These are phyloP conservation scores for Salix viminalis DNA, from an alignment of 345 rosid species.

Conservation along the genomic window DNA sequence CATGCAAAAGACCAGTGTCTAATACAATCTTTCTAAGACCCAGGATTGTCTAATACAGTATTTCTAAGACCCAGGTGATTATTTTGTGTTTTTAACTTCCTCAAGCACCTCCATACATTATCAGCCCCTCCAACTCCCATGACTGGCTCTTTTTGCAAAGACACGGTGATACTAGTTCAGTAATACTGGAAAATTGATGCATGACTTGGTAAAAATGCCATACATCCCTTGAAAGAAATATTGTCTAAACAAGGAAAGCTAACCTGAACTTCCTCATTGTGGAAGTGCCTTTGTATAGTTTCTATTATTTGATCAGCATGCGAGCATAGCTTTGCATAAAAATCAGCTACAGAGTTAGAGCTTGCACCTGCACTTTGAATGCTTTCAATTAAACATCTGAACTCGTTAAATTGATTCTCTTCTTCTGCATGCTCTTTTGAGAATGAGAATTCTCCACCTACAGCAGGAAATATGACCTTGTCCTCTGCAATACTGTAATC, in stretches of 20 bases:
- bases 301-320: conserved; percentile 89
- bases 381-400: conserved; percentile 72
- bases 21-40: not conserved
- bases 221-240: conserved; percentile 1
- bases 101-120: not conserved
- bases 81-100: not conserved
- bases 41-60: not conserved
- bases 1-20: not conserved
- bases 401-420: conserved; percentile 70
- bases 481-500: conserved; percentile 81
- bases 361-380: conserved; percentile 67
- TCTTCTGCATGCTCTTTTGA: conserved; percentile 78
- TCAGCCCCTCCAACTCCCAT: not conserved
- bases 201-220: conserved; percentile 7
- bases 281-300: conserved; percentile 66
- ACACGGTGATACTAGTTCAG: not conserved
- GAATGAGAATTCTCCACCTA: conserved; percentile 71
- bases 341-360: conserved; percentile 65
- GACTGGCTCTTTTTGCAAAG: not conserved
- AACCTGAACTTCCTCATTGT: conserved; percentile 84
- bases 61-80: not conserved
- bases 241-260: conserved; percentile 9
- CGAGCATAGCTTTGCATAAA: conserved; percentile 67
- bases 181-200: conserved; percentile 5
- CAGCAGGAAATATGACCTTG: conserved; percentile 83